These are phyloP conservation scores for Chalaropsis ovoidea DNA, from an alignment of 2,329 filamentous ascomycete genomes.

Conservation along the genomic window DNA sequence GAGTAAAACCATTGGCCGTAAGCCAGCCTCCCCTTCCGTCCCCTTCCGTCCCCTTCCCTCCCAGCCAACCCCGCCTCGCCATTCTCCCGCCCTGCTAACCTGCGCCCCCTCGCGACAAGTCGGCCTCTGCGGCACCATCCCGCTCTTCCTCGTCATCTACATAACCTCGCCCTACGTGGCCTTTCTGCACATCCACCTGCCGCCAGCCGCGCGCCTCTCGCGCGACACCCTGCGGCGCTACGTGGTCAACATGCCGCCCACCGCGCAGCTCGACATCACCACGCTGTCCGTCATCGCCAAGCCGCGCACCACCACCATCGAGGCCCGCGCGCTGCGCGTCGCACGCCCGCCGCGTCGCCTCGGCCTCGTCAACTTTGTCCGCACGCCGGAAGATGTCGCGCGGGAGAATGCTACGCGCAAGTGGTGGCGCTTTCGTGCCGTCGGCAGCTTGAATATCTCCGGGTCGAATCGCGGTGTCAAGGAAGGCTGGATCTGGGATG, in stretches of 20 bases:
- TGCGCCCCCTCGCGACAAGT: slow-evolving; percentile 34
- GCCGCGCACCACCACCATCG: slow-evolving; percentile 41
- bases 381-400: slow-evolving; percentile 30
- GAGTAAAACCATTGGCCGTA: slow-evolving; percentile 34
- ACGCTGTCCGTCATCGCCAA: slow-evolving; percentile 48
- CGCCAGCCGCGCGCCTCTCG: slow-evolving; percentile 53
- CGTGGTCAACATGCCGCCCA: slow-evolving; percentile 38
- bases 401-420: slow-evolving; percentile 32
- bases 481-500: slow-evolving; percentile 37
- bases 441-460: slow-evolving; percentile 35
- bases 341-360: slow-evolving; percentile 30
- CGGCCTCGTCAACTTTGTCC: slow-evolving; percentile 37
- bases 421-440: slow-evolving; percentile 37
- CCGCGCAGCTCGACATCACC: slow-evolving; percentile 41
- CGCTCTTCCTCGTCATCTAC: slow-evolving; percentile 54
- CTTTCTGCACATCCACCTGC: slow-evolving; percentile 59
- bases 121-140: slow-evolving; percentile 50
- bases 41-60: not conserved
- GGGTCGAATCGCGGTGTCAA: slow-evolving; percentile 27
- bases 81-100: slow-evolving; percentile 12
- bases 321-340: slow-evolving; percentile 34
- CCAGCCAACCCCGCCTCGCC: not conserved
- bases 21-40: slow-evolving; percentile 26
- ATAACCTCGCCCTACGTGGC: slow-evolving; percentile 61
- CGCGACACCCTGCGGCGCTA: slow-evolving; percentile 46